Base-by-base conservation (phyloP, 768 basidiomycete species). In the Kwoniella heveanensis region DNA sequence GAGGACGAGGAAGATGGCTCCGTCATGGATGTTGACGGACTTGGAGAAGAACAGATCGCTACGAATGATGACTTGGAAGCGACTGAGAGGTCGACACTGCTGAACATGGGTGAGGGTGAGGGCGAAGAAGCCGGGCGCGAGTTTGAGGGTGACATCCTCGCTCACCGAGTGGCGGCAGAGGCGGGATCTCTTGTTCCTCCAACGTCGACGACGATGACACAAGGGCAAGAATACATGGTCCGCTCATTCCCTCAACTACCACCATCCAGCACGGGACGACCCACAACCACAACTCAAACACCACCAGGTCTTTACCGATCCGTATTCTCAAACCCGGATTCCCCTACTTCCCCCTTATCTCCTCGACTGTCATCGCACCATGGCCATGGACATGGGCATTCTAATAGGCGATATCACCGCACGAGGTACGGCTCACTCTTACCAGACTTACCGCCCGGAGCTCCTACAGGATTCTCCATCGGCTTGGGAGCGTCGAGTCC, bases 401-500 rank as follows among this genome's bases (percentile, higher is more conserved):
- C 24, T 1, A 21, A 27, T 22, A 49, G 48, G 44, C 30, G 64
- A 29, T 66, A 67, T 54, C 63, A 57, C 54, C 63, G 68, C 27
- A 62, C 73, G 25, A 47, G 75, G 32, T 78, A 76, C 62, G 78
- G 78, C 4, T 74, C 72, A 1, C 73, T 79, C 24, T 59, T 79
- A 12, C 76, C 78, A 13, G 78, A 79, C 30, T 66, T 70, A 21
- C 74, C 74, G 1, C 61, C 57, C 8, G 74, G 74, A 2, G 65
- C 74, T 1, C 78, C 76, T 1, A 73, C 77, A 7, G 78, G 78
- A 0, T 80, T 81, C 71, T 65, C 70, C 0, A 81, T 81, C 29
- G 80, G 80, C 9, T 59, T 81, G 30, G 79, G 78, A 36, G 78
- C 80, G 7, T 69, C 78, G 24, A 74, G 71, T 51, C 80, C 80